Evolutionary conservation across 129 eudicot species (phyloP), one percentile per base, ranked within the genome.

Genomic region (Tanacetum coccineum): DNA sequence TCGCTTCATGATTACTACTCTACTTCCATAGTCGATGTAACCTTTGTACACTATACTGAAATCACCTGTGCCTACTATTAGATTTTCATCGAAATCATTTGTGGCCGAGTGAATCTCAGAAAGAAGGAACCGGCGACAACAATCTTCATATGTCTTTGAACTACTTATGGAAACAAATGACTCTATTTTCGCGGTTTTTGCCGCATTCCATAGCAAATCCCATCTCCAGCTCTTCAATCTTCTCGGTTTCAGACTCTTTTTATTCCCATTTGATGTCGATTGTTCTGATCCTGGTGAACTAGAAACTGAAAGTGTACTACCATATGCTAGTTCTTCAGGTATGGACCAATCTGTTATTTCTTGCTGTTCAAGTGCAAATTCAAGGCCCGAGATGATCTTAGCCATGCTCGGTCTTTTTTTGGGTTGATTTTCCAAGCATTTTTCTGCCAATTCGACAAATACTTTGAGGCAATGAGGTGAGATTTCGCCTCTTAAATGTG

Each of bases 331-430:
- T 46, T 76, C 80, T 70, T 70, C 80, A 13, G 76, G 76, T 53
- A 76, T 56, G 59, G 26, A 54, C 81, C 81, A 76, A 62, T 62
- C 71, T 64, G 65, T 28, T 57, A 45, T 66, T 47, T 74, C 81
- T 40, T 74, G 85, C 48, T 45, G 55, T 22, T 72, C 79, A 28
- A 81, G 53, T 68, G 85, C 85, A 36, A 47, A 67, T 68, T 80
- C 90, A 22, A 84, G 86, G 20, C 77, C 74, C 9, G 68, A 64
- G 64, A 78, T 81, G 28, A 81, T 62, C 46, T 63, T 76, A 45
- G 86, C 90, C 90, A 84, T 84, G 39, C 79, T 81, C 3, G 90
- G 83, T 46, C 84, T 76, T 65, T 58, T 81, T 57, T 81, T 75
- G 3, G 86, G 83, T 30, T 62, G 61, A 47, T 68, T 73, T 40